Evolutionary conservation across 257 asterid species (phyloP).

Genomic region (Fraxinus cuspidata): DNA sequence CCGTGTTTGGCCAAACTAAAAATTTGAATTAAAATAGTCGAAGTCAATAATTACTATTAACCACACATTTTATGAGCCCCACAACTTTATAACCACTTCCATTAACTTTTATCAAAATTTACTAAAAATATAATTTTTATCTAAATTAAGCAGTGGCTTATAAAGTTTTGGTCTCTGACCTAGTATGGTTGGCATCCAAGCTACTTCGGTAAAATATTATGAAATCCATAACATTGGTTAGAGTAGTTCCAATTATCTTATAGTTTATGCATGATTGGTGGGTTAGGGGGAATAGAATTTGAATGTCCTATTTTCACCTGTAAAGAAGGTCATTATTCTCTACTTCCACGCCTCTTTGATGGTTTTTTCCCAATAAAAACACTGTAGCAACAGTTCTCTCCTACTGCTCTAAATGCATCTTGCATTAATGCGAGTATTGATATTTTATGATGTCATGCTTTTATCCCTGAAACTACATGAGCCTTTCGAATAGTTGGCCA

Average conservation of each 20-base stretch:
- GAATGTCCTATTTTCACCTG: not conserved
- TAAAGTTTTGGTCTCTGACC: not conserved
- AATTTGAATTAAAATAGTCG: too few relatives aligned
- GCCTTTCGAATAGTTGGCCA: not conserved
- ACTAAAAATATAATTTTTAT: too few relatives aligned
- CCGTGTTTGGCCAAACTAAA: too few relatives aligned
- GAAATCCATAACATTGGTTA: not conserved
- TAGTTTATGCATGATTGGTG: not conserved
- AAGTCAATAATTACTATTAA: too few relatives aligned
- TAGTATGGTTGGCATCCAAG: not conserved
- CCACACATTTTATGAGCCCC: too few relatives aligned
- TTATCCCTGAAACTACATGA: not conserved
- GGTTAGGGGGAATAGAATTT: not conserved
- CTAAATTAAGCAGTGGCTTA: too few relatives aligned
- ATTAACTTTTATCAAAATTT: too few relatives aligned
- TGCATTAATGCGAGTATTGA: not conserved
- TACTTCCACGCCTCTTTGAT: not conserved
- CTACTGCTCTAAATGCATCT: not conserved
- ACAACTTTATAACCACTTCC: too few relatives aligned
- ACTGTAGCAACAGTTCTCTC: not conserved
- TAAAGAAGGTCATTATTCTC: not conserved
- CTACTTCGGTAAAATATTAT: not conserved
- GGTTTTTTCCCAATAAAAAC: not conserved
- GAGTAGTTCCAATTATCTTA: not conserved
- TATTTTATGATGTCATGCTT: not conserved